These are phyloP conservation scores for Pestalotiopsis sp. DNA, from an alignment of 2,329 filamentous ascomycete genomes.

Conservation along the genomic window DNA sequence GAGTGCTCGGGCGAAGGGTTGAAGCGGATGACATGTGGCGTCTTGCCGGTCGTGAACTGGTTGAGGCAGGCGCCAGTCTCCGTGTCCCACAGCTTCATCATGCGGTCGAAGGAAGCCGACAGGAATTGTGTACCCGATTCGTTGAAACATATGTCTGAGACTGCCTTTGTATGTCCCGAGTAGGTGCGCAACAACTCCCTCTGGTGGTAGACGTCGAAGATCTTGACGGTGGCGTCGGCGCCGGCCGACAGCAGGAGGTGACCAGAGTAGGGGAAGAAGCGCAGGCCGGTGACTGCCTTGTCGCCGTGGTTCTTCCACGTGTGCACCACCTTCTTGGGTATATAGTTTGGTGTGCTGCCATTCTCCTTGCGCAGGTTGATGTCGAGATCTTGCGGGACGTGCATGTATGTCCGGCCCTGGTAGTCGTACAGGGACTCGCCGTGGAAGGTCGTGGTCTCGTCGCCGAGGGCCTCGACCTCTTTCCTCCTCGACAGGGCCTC, in stretches of 20 bases:
- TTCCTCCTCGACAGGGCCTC: constrained; percentile 58
- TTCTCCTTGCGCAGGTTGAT: constrained; percentile 81
- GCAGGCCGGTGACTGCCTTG: constrained; percentile 84
- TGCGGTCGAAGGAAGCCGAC: constrained; percentile 88
- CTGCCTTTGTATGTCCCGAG: constrained; percentile 83
- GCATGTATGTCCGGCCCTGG: constrained; percentile 96
- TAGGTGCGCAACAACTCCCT: constrained; percentile 90
- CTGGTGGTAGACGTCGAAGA: constrained; percentile 93
- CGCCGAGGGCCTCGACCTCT: constrained; percentile 61
- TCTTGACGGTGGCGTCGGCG: constrained; percentile 87
- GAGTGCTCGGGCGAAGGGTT: constrained; percentile 77
- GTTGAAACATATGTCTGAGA: constrained; percentile 91
- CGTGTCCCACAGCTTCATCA: constrained; percentile 98
- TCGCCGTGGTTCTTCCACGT: constrained; percentile 82
- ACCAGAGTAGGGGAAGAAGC: constrained; percentile 86
- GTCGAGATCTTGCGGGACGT: constrained; percentile 88
- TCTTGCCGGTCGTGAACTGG: constrained; percentile 92
- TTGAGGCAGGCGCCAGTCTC: constrained; percentile 88
- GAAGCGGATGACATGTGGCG: constrained; percentile 91
- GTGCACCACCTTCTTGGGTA: constrained; percentile 91
- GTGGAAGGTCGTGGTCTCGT: constrained; percentile 87
- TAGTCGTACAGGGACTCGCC: constrained; percentile 86
- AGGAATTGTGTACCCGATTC: constrained; percentile 81
- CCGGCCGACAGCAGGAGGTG: constrained; percentile 89
- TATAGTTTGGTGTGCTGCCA: constrained; percentile 83